Evolutionary conservation across 371 early-diverging fungal genomes (phyloP).

Genomic region (Rhizopus sp.): DNA sequence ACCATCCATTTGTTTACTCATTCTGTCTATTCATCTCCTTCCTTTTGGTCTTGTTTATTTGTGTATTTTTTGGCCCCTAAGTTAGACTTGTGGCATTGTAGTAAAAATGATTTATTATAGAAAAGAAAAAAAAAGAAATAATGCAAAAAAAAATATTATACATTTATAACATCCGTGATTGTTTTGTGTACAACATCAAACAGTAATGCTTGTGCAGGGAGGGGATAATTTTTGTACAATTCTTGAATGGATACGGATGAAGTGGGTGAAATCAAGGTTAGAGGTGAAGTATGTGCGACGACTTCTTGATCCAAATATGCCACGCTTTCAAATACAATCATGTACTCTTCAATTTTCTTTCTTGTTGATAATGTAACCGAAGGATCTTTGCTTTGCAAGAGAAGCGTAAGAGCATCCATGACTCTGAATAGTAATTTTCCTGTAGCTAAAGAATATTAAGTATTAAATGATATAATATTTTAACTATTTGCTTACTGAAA

Average conservation of each 20-base stretch:
- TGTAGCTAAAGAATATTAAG: conserved; percentile 6
- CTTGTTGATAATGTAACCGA: not conserved
- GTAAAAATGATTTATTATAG: not conserved
- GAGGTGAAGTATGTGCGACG: conserved; percentile 4
- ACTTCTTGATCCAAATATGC: conserved; percentile 16
- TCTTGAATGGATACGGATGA: conserved; percentile 7
- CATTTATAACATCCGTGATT: not conserved
- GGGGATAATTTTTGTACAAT: conserved; percentile 20
- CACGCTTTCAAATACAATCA: conserved; percentile 5
- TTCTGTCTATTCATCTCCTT: no score
- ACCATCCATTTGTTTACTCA: no score
- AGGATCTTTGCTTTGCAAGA: conserved; percentile 2
- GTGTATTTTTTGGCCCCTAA: no score
- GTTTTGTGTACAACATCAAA: conserved; percentile 15
- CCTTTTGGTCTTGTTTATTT: not conserved
- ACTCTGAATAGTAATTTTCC: conserved; percentile 9
- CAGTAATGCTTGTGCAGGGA: conserved; percentile 19
- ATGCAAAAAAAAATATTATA: not conserved
- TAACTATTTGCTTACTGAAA: conserved; percentile 14
- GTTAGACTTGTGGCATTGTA: no score
- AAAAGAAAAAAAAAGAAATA: conserved; percentile 2
- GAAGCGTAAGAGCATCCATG: conserved; percentile 15
- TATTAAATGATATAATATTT: not conserved
- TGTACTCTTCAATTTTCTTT: conserved; percentile 10
- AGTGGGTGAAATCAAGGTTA: not conserved